Evolutionary conservation across 305 asterid species (phyloP).

Genomic region (Euphrasia arctica): DNA sequence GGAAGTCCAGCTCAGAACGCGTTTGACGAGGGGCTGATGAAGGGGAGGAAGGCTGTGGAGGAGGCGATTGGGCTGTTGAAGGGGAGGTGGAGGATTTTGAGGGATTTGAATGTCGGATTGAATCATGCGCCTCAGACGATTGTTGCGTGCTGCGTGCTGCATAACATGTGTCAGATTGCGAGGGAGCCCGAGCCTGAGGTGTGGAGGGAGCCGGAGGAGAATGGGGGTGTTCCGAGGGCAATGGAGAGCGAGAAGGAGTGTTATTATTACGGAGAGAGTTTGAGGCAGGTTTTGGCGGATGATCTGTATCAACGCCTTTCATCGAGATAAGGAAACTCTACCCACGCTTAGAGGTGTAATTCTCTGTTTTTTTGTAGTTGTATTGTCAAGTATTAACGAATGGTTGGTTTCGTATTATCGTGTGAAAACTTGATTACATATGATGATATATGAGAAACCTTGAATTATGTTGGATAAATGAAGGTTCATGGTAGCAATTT

Average conservation of each 20-base stretch:
- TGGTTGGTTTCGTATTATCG: too few relatives aligned
- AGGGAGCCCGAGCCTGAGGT: slow-evolving; percentile 97
- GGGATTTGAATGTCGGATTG: slow-evolving; percentile 86
- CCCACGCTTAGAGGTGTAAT: slow-evolving; percentile 18
- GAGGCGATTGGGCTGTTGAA: slow-evolving; percentile 92
- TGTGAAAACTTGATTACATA: too few relatives aligned
- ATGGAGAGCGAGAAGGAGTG: slow-evolving; percentile 81
- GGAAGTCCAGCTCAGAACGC: slow-evolving; percentile 82
- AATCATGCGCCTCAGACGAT: slow-evolving; percentile 92
- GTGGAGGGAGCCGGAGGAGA: slow-evolving; percentile 97
- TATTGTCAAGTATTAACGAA: background rate
- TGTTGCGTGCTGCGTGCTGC: slow-evolving; percentile 97
- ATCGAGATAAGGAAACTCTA: slow-evolving; percentile 57
- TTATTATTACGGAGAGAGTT: slow-evolving; percentile 70
- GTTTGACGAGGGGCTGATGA: slow-evolving; percentile 81
- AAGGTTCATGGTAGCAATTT: too few relatives aligned
- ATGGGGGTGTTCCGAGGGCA: slow-evolving; percentile 68
- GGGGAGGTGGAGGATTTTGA: slow-evolving; percentile 96
- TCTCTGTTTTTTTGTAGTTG: slow-evolving; percentile 1
- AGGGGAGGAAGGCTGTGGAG: slow-evolving; percentile 73
- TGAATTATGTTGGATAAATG: too few relatives aligned
- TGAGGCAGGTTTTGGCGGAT: slow-evolving; percentile 87
- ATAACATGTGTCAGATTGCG: slow-evolving; percentile 93
- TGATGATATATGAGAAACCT: too few relatives aligned
- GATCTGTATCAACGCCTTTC: slow-evolving; percentile 87